Conservation (phyloP, 2,329 filamentous ascomycete genomes). For the Claviceps sorghi region DNA sequence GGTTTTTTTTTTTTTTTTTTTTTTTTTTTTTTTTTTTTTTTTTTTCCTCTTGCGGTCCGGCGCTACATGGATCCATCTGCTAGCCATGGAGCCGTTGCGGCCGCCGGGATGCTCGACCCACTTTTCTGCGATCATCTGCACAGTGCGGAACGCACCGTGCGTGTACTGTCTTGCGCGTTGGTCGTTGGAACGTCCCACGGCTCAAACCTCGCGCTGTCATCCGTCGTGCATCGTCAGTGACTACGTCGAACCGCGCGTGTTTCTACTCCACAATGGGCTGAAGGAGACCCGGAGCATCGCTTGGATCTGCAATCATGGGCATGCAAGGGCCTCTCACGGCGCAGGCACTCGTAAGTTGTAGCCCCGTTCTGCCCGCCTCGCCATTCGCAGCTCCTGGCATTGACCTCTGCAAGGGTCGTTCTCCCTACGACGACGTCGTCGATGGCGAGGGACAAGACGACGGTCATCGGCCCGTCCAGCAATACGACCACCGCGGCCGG, state of each 20-base stretch:
- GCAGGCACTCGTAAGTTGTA: conserved; percentile 34
- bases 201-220: not conserved
- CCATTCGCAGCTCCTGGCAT: conserved; percentile 1
- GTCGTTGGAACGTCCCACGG: too few species aligned
- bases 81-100: not conserved
- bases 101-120: not conserved
- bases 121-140: not conserved
- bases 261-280: not conserved
- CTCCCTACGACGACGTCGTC: conserved; percentile 44
- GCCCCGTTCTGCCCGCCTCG: not conserved
- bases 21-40: conserved; percentile 4
- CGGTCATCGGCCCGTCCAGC: conserved; percentile 27
- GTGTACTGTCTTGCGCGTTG: too few species aligned
- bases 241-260: not conserved
- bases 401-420: conserved; percentile 32
- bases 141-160: not conserved
- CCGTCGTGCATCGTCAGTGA: not conserved
- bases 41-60: not conserved
- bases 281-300: not conserved
- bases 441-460: conserved; percentile 31
- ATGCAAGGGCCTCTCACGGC: conserved; percentile 42
- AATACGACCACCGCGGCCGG: conserved; percentile 41
- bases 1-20: not conserved
- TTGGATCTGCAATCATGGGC: conserved; percentile 26
- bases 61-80: not conserved